Conservation (phyloP, 1,284 basidiomycete genomes). For the Sanghuangporus baumii region DNA sequence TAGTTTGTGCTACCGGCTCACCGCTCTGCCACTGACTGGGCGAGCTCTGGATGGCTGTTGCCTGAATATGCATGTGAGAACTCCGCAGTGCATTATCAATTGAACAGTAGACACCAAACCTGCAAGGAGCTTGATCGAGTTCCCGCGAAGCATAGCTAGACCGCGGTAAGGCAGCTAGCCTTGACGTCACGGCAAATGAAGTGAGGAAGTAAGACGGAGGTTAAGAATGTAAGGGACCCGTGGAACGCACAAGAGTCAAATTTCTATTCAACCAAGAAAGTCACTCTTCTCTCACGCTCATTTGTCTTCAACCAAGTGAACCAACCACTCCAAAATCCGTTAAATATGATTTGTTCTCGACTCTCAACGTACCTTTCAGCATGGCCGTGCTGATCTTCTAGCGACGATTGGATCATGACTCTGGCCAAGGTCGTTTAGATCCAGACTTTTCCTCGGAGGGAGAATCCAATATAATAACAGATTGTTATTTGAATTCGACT, state of each 20-base stretch:
- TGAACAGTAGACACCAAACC: slow-evolving; percentile 43
- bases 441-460: not conserved
- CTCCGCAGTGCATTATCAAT: not conserved
- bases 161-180: slow-evolving; percentile 19
- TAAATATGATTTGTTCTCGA: not conserved
- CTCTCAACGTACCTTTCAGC: not conserved
- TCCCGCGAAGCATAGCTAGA: slow-evolving; percentile 77
- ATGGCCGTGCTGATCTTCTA: not conserved
- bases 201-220: not conserved
- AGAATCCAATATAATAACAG: not conserved
- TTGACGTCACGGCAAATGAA: not conserved
- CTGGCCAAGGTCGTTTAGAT: slow-evolving; percentile 1
- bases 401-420: not conserved
- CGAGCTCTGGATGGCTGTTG: slow-evolving; percentile 97
- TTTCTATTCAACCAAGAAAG: not conserved
- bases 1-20: slow-evolving; percentile 58
- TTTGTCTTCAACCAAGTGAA: not conserved
- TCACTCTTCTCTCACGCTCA: slow-evolving; percentile 1
- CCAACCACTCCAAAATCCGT: not conserved
- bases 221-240: not conserved
- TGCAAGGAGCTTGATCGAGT: slow-evolving; percentile 89
- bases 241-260: not conserved
- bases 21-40: slow-evolving; percentile 91
- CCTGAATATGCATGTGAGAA: slow-evolving; percentile 45
- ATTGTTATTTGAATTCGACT: not conserved